Conservation (phyloP, 805 yeast species). For the Myxozyma vanderwaltii region DNA sequence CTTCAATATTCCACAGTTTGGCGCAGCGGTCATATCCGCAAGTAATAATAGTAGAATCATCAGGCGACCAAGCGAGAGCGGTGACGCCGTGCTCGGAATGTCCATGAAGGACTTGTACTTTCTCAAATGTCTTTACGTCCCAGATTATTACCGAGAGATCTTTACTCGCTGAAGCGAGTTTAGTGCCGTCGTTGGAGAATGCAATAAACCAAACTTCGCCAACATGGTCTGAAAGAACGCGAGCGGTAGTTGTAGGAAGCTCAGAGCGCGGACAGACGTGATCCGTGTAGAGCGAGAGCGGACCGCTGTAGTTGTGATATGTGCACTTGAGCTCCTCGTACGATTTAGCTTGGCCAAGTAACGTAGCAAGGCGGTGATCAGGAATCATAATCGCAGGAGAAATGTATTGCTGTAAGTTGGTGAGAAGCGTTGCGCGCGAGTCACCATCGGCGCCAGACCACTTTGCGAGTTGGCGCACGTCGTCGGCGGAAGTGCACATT, state of each 20-base stretch:
- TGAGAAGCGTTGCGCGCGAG: conserved; percentile 49
- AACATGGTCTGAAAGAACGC: conserved; percentile 54
- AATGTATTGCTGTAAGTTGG: conserved; percentile 50
- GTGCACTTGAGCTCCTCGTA: conserved; percentile 49
- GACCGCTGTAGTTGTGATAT: conserved; percentile 37
- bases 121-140: conserved; percentile 52
- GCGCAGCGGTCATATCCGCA: conserved; percentile 73
- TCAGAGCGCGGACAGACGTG: conserved; percentile 40
- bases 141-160: conserved; percentile 68
- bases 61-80: conserved; percentile 74
- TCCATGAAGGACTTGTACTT: conserved; percentile 36
- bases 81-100: conserved; percentile 44
- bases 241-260: conserved; percentile 54
- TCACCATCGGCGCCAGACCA: conserved; percentile 41
- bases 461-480: conserved; percentile 40
- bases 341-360: conserved; percentile 55
- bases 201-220: conserved; percentile 84
- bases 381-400: conserved; percentile 59
- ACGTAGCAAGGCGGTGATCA: conserved; percentile 51
- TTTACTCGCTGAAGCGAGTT: conserved; percentile 73
- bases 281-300: conserved; percentile 45
- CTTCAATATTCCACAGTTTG: conserved; percentile 63
- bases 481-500: conserved; percentile 39
- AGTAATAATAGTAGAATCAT: conserved; percentile 65
- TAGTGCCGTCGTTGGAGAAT: conserved; percentile 76